phyloP scores from a whole-genome alignment of 2,329 filamentous ascomycete species.

The Apiospora kogelbergensis region DNA sequence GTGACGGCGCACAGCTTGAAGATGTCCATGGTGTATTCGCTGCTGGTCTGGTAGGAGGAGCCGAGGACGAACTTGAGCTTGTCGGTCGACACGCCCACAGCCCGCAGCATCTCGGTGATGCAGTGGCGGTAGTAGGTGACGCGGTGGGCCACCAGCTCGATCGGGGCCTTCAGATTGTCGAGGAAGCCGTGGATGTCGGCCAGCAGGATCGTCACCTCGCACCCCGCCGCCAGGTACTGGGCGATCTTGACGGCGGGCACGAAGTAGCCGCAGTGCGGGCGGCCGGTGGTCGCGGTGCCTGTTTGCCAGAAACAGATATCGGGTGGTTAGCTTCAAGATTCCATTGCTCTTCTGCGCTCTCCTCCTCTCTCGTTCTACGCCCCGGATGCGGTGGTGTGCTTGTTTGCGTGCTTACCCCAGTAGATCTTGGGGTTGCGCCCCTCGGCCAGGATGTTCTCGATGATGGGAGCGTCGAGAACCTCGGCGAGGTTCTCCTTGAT shows the following conservation, averaged over 20 bases:
- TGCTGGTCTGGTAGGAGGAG: slow-evolving; percentile 73
- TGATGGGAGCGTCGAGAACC: slow-evolving; percentile 80
- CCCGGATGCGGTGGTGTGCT: background rate
- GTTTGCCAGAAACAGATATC: slow-evolving; percentile 1
- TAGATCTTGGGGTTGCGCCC: slow-evolving; percentile 76
- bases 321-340: slow-evolving; percentile 7
- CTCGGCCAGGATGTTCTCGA: slow-evolving; percentile 69
- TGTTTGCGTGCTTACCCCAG: slow-evolving; percentile 59
- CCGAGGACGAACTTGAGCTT: slow-evolving; percentile 83
- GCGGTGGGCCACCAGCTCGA: slow-evolving; percentile 81
- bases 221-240: slow-evolving; percentile 81
- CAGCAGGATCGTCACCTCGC: slow-evolving; percentile 77
- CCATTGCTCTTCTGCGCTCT: background rate
- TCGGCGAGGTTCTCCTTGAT: slow-evolving; percentile 82
- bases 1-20: slow-evolving; percentile 75
- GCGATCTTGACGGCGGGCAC: slow-evolving; percentile 88
- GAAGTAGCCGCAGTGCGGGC: slow-evolving; percentile 87
- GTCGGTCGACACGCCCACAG: slow-evolving; percentile 76
- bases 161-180: slow-evolving; percentile 81
- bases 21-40: slow-evolving; percentile 83
- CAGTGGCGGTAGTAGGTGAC: slow-evolving; percentile 80
- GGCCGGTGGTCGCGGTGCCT: slow-evolving; percentile 81
- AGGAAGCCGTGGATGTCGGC: slow-evolving; percentile 77
- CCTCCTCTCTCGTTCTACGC: background rate
- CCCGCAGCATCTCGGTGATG: slow-evolving; percentile 72